Percentiles rank a stretch among this genome's conserved stretches.
phyloP scores from a whole-genome alignment of 2,329 filamentous ascomycete species.

The Aspergillus nomiae region DNA sequence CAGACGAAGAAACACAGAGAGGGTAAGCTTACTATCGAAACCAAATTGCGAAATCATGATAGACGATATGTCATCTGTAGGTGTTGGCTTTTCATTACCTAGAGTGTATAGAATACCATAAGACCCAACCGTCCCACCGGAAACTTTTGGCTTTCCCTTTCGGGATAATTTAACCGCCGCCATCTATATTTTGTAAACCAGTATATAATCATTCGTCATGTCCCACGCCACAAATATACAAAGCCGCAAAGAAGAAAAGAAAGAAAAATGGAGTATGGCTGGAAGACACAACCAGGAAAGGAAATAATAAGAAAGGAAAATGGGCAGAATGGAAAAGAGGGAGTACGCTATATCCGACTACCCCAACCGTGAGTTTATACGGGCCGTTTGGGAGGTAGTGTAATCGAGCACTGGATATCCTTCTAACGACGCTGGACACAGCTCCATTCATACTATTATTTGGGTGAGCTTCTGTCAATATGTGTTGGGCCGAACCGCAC shows the following conservation, averaged over 20 bases:
- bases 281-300: background rate
- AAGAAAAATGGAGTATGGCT: background rate
- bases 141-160: background rate
- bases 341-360: background rate
- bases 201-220: conserved; percentile 1
- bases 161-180: conserved; percentile 4
- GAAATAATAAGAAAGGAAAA: background rate
- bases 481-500: conserved; percentile 35
- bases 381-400: background rate
- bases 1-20: background rate
- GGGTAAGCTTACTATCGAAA: background rate
- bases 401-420: background rate
- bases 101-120: background rate
- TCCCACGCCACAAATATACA: background rate
- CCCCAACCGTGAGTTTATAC: background rate
- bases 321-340: background rate
- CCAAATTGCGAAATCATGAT: background rate
- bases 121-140: background rate
- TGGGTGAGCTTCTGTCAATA: conserved; percentile 19
- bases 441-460: conserved; percentile 58
- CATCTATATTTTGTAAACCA: background rate
- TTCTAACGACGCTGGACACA: conserved; percentile 53
- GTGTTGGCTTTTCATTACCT: background rate
- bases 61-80: background rate
- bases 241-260: background rate